A percentile compares a stretch with the other conserved stretches of the same genome.
phyloP scores from a whole-genome alignment of 31 red algal genomes.

The Odonthalia washingtoniensis region DNA sequence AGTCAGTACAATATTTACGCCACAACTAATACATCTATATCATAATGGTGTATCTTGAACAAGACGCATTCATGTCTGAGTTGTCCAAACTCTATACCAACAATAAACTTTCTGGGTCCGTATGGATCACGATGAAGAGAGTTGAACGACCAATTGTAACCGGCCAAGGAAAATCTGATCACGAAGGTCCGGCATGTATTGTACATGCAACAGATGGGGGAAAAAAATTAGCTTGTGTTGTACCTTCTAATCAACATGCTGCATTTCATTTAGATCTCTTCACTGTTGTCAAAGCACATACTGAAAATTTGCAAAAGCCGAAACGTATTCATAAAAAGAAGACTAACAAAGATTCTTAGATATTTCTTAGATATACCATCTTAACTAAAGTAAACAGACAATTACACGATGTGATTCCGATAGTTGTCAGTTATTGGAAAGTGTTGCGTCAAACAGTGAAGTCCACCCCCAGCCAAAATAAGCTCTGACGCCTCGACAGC shows the following conservation, averaged over 20 bases:
- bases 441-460: constrained; percentile 55
- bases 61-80: constrained; percentile 65
- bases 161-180: constrained; percentile 46
- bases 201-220: constrained; percentile 77
- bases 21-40: too few species aligned
- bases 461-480: constrained; percentile 59
- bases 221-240: constrained; percentile 70
- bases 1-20: too few species aligned
- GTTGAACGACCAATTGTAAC: constrained; percentile 63
- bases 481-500: constrained; percentile 56
- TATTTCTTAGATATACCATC: too few species aligned
- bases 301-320: constrained; percentile 60
- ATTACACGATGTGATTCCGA: too few species aligned
- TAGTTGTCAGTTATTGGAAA: not conserved
- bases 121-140: constrained; percentile 81
- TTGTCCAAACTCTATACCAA: constrained; percentile 61
- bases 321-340: constrained; percentile 55
- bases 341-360: constrained; percentile 18
- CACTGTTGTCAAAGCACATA: constrained; percentile 73
- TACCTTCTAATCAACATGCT: constrained; percentile 55
- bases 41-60: constrained; percentile 68
- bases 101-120: constrained; percentile 73
- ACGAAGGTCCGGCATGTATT: constrained; percentile 58
- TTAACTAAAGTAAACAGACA: too few species aligned
- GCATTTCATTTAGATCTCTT: constrained; percentile 60